Evolutionary conservation across 345 rosid species (phyloP), one percentile per base, ranked within the genome.

Genomic region (Leavenworthia alabamica): DNA sequence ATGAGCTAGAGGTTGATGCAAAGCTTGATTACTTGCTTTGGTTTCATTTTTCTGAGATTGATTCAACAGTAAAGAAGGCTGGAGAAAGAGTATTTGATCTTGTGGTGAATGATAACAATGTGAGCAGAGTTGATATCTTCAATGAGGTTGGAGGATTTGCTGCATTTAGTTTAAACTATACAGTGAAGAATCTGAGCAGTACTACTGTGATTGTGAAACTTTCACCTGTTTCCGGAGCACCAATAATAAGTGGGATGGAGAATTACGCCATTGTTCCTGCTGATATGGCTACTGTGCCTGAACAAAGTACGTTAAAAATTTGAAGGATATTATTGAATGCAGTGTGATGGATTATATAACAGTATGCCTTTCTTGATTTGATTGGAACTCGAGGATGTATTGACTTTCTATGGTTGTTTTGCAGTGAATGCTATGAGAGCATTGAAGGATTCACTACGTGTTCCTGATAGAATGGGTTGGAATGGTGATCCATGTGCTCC

Each of bases 401-500:
- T 1, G 7, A 36, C 15, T 36, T 36, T 36, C 1, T 37, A 4
- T 53, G 46, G 41, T 53, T 61, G 24, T 32, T 57, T n/a, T 51
- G 77, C 70, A 94, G 99, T 70, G 72, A 53, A 62, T 45, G 97
- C 97, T 16, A 94, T 94, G 99, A 83, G 76, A 73, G 89, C 95
- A 4, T 75, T 94, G 81, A 90, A 94, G 74, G 96, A 90, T 46
- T 84, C 96, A 0, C 83, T 94, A 11, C 83, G 78, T 13, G 79
- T 94, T 68, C 99, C 96, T 8, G 93, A 71, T 50, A 84, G 96
- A 49, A 90, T 94, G 99, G 99, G 99, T 39, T 94, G 99, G 99
- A 90, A 86, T 68, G 99, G 99, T 46, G 97, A 94, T 78, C 99
- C 99, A 8, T 94, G 99, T 74, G 93, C 99, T 66, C 99, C 99